Percentiles rank a stretch among this genome's conserved stretches.
Evolutionary conservation across 306 rosid genomes (phyloP).

Genomic region (Abrus precatorius): DNA sequence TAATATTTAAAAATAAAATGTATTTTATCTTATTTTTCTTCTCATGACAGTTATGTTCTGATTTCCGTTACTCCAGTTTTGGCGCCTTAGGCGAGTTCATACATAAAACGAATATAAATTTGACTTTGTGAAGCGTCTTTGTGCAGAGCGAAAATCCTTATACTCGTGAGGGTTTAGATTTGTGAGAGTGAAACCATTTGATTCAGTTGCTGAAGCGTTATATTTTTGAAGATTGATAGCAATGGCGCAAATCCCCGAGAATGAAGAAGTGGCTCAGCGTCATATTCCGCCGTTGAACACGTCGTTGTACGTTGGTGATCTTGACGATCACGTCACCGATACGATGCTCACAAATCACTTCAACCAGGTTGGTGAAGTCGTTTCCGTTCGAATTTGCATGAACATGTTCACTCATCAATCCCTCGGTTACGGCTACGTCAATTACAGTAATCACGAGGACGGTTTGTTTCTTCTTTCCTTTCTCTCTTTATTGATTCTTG

Average conservation of each 20-base stretch:
- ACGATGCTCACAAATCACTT: conserved; percentile 62
- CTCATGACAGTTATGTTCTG: conserved; percentile 51
- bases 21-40: no score
- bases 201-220: neutral
- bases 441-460: conserved; percentile 51
- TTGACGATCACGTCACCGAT: conserved; percentile 57
- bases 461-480: conserved; percentile 45
- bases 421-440: conserved; percentile 71
- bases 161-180: conserved; percentile 31
- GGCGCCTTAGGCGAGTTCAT: conserved; percentile 51
- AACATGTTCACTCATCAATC: conserved; percentile 55
- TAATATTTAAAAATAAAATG: no score
- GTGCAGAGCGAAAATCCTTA: neutral
- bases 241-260: conserved; percentile 68
- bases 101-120: conserved; percentile 45
- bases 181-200: neutral
- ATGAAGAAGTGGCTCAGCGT: conserved; percentile 37
- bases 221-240: neutral
- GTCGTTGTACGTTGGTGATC: conserved; percentile 68
- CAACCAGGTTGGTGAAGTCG: conserved; percentile 55
- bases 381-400: conserved; percentile 64
- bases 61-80: conserved; percentile 6
- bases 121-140: neutral
- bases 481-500: neutral
- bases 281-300: conserved; percentile 46